Evolutionary conservation across 1,139 yeast species (phyloP).

Genomic region (Kurtzmaniella natalensis): DNA sequence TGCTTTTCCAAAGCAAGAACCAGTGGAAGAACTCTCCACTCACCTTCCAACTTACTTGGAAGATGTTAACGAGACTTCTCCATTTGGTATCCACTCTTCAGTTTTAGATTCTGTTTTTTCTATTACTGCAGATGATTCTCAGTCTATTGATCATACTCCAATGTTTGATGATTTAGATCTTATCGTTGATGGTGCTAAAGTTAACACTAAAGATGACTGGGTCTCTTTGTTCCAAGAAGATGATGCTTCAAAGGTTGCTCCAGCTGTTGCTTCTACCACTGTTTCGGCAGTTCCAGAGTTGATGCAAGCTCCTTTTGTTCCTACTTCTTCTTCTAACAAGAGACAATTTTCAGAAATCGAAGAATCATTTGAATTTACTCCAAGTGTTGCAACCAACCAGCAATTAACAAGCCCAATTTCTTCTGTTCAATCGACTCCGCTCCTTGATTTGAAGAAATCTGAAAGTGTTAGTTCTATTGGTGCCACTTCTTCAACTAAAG

Average conservation of each 20-base stretch:
- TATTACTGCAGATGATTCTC: constrained; percentile 38
- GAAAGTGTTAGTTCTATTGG: constrained; percentile 5
- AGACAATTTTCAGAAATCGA: constrained; percentile 29
- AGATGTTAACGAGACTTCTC: constrained; percentile 22
- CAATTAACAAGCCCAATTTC: constrained; percentile 34
- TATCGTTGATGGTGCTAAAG: constrained; percentile 41
- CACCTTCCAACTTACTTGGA: constrained; percentile 15
- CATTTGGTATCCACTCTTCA: constrained; percentile 53
- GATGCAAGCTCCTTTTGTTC: constrained; percentile 2
- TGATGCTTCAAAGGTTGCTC: constrained; percentile 22
- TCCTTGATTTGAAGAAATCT: constrained; percentile 9
- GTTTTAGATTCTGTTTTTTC: constrained; percentile 61
- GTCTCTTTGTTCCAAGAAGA: constrained; percentile 56
- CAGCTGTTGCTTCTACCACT: constrained; percentile 7
- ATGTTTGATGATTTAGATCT: constrained; percentile 59
- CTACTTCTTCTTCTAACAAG: constrained; percentile 11
- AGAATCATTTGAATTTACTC: constrained; percentile 22
- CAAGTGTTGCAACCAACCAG: constrained; percentile 5
- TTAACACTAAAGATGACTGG: constrained; percentile 53
- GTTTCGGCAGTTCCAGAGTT: too few relatives aligned
- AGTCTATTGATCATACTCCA: constrained; percentile 50
- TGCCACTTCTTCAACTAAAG: constrained; percentile 19
- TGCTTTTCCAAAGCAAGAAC: constrained; percentile 9
- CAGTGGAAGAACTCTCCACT: constrained; percentile 15
- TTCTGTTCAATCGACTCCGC: constrained; percentile 29